phyloP scores from a whole-genome alignment of 2,329 filamentous ascomycete species.

The Fusarium longipes region DNA sequence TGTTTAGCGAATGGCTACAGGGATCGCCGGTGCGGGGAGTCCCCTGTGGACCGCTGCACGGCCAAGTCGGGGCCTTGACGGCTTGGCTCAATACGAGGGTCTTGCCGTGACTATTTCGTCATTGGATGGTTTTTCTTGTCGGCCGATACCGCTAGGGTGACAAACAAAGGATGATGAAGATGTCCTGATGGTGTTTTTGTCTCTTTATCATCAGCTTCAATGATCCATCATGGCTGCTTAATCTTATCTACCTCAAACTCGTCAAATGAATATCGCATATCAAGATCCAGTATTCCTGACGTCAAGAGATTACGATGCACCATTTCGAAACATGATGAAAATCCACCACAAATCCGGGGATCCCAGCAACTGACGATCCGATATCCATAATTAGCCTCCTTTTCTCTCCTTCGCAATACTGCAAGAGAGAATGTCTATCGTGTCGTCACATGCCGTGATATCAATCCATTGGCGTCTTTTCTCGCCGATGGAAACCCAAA shows the following conservation, averaged over 20 bases:
- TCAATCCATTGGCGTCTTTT: constrained; percentile 15
- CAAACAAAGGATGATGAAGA: background rate
- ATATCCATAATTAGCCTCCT: constrained; percentile 17
- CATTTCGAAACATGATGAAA: constrained; percentile 31
- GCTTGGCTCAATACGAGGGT: constrained; percentile 34
- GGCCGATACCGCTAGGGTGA: constrained; percentile 18
- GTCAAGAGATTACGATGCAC: constrained; percentile 37
- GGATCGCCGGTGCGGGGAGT: constrained; percentile 38
- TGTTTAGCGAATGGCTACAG: constrained; percentile 35
- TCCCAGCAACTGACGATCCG: constrained; percentile 18
- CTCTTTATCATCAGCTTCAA: background rate
- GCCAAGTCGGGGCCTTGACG: constrained; percentile 26
- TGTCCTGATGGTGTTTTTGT: constrained; percentile 5
- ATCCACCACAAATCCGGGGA: constrained; percentile 19
- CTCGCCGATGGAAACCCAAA: constrained; percentile 38
- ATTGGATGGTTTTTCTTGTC: constrained; percentile 22
- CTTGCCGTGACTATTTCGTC: constrained; percentile 31
- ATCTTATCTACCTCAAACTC: background rate
- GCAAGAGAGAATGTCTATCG: constrained; percentile 8
- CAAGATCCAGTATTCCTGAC: constrained; percentile 27
- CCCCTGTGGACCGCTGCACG: constrained; percentile 31
- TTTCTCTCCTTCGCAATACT: background rate
- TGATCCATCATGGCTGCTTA: background rate
- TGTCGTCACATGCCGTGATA: constrained; percentile 32
- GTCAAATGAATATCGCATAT: constrained; percentile 31